Base-by-base conservation (phyloP, 2,329 filamentous ascomycete species). In the Raffaelea albimanens region DNA sequence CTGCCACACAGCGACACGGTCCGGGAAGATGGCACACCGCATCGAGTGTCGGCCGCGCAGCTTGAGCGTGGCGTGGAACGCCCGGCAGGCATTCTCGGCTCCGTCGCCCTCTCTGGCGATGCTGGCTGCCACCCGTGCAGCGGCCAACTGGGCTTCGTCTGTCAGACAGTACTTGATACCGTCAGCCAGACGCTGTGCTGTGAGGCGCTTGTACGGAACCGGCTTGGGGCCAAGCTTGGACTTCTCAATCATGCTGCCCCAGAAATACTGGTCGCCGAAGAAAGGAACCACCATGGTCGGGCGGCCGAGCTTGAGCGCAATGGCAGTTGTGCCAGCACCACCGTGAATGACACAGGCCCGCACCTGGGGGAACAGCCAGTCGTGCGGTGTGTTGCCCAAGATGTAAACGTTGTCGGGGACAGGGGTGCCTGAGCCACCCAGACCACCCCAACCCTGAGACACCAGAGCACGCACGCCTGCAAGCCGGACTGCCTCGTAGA, bases 251-350 rank as follows among this genome's bases (percentile, higher is more conserved):
- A 85, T 85, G 18, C 71, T 69, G 2, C 84, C 85, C 85, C 85
- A 89, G 59, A 89, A 89, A 43, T 82, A 75, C 61, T 89, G 85
- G 58, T 89, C 85, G 3, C 85, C 85, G 54, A 89, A 89, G 64
- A 89, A 89, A 0, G 85, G 85, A 2, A 89, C 81, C 22, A 88
- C 76, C 76, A 87, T 83, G 5, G 82, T 87, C 0, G 85, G 85
- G 56, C 76, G 78, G 3, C 75, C 85, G 52, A 76, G 83, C 59
- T 84, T 85, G 29, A 89, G 68, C 1, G 83, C 83, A 42, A 84
- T 84, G 2, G 85, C 85, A 1, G 83, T 86, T 0, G 85, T 89
- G 2, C 85, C 85, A 0, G 85, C 85, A 13, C 85, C 85, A n/a
- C 85, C 85, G 53, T 88, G 85, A 51, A 87, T 85, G 1, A 88